Conservation (phyloP, 148 eudicot genomes). For the Chenopodium suecicum region DNA sequence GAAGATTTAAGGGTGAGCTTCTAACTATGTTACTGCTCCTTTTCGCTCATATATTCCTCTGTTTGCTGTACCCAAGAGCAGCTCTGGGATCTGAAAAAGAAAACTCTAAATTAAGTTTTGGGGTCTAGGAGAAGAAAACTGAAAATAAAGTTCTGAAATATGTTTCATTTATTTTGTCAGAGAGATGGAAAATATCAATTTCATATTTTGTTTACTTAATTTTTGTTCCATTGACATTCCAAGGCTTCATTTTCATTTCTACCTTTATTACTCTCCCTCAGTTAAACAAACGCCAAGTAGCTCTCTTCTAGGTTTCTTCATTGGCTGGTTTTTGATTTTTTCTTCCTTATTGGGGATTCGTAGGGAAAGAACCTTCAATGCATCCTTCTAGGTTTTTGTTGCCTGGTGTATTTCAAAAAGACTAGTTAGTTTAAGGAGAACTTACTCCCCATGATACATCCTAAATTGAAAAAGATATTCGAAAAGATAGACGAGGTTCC, state of each 20-base stretch:
- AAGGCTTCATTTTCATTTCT: background rate
- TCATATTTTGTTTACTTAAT: background rate
- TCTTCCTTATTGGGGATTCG: background rate
- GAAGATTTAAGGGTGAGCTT: constrained; percentile 67
- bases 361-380: background rate
- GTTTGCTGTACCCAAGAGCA: background rate
- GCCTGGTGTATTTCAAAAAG: background rate
- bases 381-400: background rate
- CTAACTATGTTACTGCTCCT: background rate
- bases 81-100: background rate
- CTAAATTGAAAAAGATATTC: background rate
- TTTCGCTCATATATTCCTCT: background rate
- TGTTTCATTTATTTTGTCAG: background rate
- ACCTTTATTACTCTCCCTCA: background rate
- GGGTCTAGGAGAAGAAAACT: background rate
- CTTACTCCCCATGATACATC: background rate
- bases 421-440: background rate
- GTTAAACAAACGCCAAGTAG: background rate
- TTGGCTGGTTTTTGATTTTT: background rate
- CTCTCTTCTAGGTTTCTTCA: background rate
- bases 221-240: background rate
- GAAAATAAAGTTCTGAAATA: background rate
- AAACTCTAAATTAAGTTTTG: background rate
- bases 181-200: background rate
- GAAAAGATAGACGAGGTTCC: background rate